A percentile compares a stretch with the other conserved stretches of the same genome.
These are phyloP conservation scores for Wickerhamiella kurtzmanii DNA, from an alignment of 805 yeast species.

Conservation along the genomic window DNA sequence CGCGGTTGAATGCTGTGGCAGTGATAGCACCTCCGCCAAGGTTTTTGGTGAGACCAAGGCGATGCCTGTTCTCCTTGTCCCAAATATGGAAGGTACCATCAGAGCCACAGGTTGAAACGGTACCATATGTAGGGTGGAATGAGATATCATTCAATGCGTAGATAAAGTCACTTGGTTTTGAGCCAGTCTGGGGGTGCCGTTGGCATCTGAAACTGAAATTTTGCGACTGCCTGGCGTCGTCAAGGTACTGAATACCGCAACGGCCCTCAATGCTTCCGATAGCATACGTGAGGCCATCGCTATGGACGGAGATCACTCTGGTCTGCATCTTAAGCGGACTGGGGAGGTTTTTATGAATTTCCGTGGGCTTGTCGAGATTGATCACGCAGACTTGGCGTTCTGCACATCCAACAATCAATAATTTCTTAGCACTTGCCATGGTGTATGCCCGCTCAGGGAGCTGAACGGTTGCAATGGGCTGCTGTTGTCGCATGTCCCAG, in stretches of 20 bases:
- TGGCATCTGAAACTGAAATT: slow-evolving; percentile 95
- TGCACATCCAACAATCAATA: slow-evolving; percentile 88
- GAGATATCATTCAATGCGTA: slow-evolving; percentile 68
- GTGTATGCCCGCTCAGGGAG: slow-evolving; percentile 85
- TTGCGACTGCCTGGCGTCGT: slow-evolving; percentile 32
- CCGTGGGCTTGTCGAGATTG: slow-evolving; percentile 65
- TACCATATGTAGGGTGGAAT: slow-evolving; percentile 83
- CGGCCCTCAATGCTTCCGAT: slow-evolving; percentile 91
- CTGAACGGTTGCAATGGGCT: slow-evolving; percentile 66
- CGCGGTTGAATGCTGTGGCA: slow-evolving; percentile 66
- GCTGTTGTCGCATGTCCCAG: slow-evolving; percentile 80
- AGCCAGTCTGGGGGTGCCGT: slow-evolving; percentile 45
- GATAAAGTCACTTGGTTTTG: slow-evolving; percentile 48
- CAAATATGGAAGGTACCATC: slow-evolving; percentile 91
- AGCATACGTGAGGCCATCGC: slow-evolving; percentile 87
- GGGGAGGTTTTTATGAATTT: slow-evolving; percentile 54
- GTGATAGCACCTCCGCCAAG: slow-evolving; percentile 45
- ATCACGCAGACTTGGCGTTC: slow-evolving; percentile 69
- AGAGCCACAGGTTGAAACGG: slow-evolving; percentile 86
- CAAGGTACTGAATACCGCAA: slow-evolving; percentile 86
- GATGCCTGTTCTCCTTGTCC: slow-evolving; percentile 86
- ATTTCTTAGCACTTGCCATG: slow-evolving; percentile 69
- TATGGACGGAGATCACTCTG: slow-evolving; percentile 66
- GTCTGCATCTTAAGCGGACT: slow-evolving; percentile 89
- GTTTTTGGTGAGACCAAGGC: slow-evolving; percentile 64